Evolutionary conservation across 371 early-diverging fungal genomes (phyloP).

Genomic region (Circinella minor): DNA sequence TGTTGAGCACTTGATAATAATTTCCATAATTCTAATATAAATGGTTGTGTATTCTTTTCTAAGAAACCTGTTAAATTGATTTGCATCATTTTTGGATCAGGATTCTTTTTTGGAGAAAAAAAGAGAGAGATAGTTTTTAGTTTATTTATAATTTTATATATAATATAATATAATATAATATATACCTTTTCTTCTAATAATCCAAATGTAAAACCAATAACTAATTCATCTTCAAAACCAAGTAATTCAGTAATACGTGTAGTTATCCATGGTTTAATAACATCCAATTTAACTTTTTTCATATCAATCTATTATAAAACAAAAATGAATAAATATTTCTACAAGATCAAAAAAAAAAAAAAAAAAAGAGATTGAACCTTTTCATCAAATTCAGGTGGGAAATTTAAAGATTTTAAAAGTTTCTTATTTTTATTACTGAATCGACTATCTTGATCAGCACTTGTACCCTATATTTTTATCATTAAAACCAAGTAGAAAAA

Average conservation of each 20-base stretch:
- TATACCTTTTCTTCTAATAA: conserved; percentile 77
- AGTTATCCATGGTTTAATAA: conserved; percentile 90
- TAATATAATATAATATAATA: no score
- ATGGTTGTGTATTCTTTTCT: conserved; percentile 78
- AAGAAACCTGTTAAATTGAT: conserved; percentile 96
- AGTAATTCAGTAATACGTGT: conserved; percentile 76
- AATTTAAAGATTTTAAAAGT: conserved; percentile 78
- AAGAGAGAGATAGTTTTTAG: no score
- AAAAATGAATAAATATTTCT: not conserved
- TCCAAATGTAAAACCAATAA: conserved; percentile 83
- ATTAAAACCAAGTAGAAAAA: no score
- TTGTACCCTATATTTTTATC: conserved; percentile 64
- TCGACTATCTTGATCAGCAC: conserved; percentile 84
- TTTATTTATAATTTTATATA: not conserved
- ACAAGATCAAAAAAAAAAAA: not conserved
- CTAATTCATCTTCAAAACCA: conserved; percentile 94
- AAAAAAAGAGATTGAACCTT: conserved; percentile 61
- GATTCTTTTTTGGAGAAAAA: conserved; percentile 36
- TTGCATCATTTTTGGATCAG: conserved; percentile 91
- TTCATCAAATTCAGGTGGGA: conserved; percentile 80
- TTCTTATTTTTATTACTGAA: conserved; percentile 92
- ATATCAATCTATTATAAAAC: conserved; percentile 74
- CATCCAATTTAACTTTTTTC: conserved; percentile 85
- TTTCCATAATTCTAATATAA: conserved; percentile 90
- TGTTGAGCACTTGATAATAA: conserved; percentile 89